phyloP scores from a whole-genome alignment of 176 grass and related monocot species.

The Chloris gayana region DNA sequence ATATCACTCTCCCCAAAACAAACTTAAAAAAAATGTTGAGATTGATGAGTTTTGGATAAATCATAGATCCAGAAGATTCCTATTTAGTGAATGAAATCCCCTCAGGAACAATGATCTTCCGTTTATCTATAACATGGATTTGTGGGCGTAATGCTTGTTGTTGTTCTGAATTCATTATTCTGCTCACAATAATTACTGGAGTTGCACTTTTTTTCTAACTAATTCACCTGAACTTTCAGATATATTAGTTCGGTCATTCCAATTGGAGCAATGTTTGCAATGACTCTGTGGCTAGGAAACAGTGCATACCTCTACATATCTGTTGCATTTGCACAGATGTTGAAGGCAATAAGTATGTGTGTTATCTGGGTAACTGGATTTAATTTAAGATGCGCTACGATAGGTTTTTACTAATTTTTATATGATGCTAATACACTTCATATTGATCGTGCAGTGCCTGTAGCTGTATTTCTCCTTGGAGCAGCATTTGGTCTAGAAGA shows the following conservation, averaged over 20 bases:
- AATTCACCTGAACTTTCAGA: constrained; percentile 58
- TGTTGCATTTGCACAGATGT: constrained; percentile 99
- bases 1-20: background rate
- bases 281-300: constrained; percentile 98
- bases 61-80: background rate
- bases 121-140: background rate
- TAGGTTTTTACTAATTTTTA: constrained; percentile 12
- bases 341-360: constrained; percentile 95
- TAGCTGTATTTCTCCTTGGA: constrained; percentile 94
- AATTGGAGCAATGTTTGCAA: constrained; percentile 99
- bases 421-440: constrained; percentile 16
- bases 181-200: constrained; percentile 8
- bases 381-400: background rate
- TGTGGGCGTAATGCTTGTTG: background rate
- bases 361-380: background rate
- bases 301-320: constrained; percentile 99
- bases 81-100: background rate
- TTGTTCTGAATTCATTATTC: background rate
- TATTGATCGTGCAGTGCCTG: constrained; percentile 78
- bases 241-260: constrained; percentile 93
- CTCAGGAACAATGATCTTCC: background rate
- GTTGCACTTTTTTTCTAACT: constrained; percentile 7
- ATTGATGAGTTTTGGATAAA: constrained; percentile 3
- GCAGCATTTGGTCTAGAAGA: constrained; percentile 89
- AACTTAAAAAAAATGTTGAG: background rate